phyloP scores from a whole-genome alignment of 176 grass and related monocot genomes.

The Saccharum officinarum region DNA sequence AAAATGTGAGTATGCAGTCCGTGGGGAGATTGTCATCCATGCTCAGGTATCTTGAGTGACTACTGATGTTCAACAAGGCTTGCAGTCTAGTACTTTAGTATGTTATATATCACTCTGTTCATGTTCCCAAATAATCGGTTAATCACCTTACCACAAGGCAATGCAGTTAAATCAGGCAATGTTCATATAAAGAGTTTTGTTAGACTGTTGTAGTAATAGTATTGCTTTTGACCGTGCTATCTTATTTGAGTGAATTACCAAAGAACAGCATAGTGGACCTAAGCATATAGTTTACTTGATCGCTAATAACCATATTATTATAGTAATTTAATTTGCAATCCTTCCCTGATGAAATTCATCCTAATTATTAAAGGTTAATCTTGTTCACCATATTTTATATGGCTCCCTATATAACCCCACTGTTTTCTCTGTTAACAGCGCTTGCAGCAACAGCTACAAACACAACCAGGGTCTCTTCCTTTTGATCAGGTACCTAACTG shows the following conservation, averaged over 20 bases:
- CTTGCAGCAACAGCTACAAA: constrained; percentile 77
- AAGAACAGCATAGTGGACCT: neutral
- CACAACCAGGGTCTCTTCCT: constrained; percentile 83
- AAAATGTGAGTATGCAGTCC: constrained; percentile 94
- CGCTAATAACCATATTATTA: neutral
- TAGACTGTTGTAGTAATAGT: neutral
- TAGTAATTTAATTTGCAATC: neutral
- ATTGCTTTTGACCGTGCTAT: neutral
- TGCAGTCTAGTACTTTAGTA: constrained; percentile 1
- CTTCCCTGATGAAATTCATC: neutral
- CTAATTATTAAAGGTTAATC: neutral
- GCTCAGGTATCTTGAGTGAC: constrained; percentile 71
- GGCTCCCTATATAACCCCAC: neutral
- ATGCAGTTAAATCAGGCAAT: neutral
- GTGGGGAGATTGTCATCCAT: constrained; percentile 88
- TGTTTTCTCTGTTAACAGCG: constrained; percentile 55
- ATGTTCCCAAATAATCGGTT: neutral
- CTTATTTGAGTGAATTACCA: neutral
- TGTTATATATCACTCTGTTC: constrained; percentile 15
- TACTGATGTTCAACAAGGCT: neutral
- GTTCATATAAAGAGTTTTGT: neutral
- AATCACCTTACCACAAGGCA: neutral
- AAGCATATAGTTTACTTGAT: neutral
- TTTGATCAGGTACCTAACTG: constrained; percentile 74
- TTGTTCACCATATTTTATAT: neutral